Conservation (phyloP, 2,329 filamentous ascomycete species). For the Macrophomina phaseolina region DNA sequence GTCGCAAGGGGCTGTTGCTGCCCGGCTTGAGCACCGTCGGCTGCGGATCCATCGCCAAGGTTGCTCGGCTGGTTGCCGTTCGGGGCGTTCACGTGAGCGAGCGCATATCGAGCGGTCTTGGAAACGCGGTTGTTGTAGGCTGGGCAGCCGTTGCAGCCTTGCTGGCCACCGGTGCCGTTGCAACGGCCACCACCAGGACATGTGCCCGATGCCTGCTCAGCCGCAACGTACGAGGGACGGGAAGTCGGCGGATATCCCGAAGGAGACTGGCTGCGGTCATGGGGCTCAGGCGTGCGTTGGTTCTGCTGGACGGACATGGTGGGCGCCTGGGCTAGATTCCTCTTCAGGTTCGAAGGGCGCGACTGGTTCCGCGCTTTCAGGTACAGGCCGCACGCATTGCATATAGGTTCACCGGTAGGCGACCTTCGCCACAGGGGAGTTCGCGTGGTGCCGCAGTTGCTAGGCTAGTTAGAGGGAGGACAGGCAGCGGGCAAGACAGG, state of each 20-base stretch:
- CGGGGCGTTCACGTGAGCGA: conserved; percentile 45
- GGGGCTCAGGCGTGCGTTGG: conserved; percentile 44
- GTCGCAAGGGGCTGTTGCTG: conserved; percentile 35
- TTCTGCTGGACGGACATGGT: conserved; percentile 31
- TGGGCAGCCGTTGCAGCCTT: conserved; percentile 93
- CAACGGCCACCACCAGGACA: conserved; percentile 94
- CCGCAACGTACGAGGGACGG: conserved; percentile 75
- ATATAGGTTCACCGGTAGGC: conserved; percentile 91
- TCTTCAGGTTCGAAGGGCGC: conserved; percentile 88
- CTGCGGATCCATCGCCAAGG: conserved; percentile 24
- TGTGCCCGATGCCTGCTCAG: conserved; percentile 72
- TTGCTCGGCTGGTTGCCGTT: conserved; percentile 43
- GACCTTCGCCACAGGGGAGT: conserved; percentile 95
- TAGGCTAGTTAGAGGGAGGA: conserved; percentile 47
- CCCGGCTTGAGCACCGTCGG: conserved; percentile 31
- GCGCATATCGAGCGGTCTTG: conserved; percentile 77
- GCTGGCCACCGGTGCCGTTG: conserved; percentile 93
- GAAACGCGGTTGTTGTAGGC: conserved; percentile 97
- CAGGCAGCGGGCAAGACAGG: neutral
- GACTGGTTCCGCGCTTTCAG: conserved; percentile 90
- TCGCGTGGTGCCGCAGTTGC: conserved; percentile 92
- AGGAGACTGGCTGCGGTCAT: conserved; percentile 48
- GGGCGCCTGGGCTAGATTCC: conserved; percentile 59
- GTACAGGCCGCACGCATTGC: conserved; percentile 96
- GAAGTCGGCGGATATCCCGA: conserved; percentile 40